phyloP scores from a whole-genome alignment of 176 grass and related monocot species.

The Secale cereale region DNA sequence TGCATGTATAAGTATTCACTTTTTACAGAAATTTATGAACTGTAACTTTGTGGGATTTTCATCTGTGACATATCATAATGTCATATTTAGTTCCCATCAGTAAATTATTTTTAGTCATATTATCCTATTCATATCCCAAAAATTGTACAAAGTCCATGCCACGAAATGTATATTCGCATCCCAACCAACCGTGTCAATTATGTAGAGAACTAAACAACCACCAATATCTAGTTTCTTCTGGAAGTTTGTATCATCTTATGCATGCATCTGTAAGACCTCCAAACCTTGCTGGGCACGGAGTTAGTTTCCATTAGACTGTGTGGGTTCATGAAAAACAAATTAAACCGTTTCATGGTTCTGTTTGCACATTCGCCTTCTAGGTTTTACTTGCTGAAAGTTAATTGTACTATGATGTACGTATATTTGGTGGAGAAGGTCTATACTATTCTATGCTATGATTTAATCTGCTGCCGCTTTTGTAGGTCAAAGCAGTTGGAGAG shows the following conservation, averaged over 20 bases:
- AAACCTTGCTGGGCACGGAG: not conserved
- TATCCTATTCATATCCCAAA: not conserved
- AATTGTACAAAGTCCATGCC: not conserved
- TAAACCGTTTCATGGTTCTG: not conserved
- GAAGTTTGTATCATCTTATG: not conserved
- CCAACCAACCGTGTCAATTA: not conserved
- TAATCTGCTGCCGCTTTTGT: slow-evolving; percentile 17
- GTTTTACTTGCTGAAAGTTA: not conserved
- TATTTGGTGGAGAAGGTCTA: not conserved
- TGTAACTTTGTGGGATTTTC: not conserved
- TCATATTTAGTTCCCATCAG: not conserved
- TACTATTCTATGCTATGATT: not conserved
- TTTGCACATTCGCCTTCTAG: not conserved
- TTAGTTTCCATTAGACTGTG: not conserved
- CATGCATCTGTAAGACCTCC: not conserved
- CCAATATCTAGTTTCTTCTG: not conserved
- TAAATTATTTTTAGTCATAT: slow-evolving; percentile 8
- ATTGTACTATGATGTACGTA: not conserved
- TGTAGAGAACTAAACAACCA: not conserved
- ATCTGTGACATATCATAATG: not conserved
- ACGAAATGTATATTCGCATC: not conserved
- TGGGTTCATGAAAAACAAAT: not conserved
- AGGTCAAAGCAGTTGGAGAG: slow-evolving; percentile 96
- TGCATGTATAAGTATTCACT: not conserved
- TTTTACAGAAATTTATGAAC: not conserved